phyloP scores from a whole-genome alignment of 768 basidiomycete species.

The Lentinula aciculospora region DNA sequence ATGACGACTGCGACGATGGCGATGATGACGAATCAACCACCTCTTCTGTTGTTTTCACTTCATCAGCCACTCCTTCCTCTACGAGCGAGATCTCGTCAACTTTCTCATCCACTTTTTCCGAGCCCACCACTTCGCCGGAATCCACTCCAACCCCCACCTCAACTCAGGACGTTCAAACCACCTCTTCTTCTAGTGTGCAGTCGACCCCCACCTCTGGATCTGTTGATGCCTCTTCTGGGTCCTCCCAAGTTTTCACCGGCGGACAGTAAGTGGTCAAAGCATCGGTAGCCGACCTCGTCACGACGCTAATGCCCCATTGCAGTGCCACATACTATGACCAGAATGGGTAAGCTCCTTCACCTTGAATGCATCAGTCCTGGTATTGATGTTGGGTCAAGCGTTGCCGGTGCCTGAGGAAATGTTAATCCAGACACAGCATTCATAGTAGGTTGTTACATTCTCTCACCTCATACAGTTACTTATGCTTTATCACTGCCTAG shows the following conservation, averaged over 20 bases:
- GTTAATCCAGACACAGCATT: constrained; percentile 40
- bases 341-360: constrained; percentile 30
- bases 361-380: background rate
- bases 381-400: constrained; percentile 7
- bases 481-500: background rate
- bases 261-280: constrained; percentile 36
- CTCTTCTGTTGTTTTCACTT: constrained; percentile 14
- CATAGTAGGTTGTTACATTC: background rate
- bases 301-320: background rate
- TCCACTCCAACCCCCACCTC: constrained; percentile 4
- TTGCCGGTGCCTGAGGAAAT: constrained; percentile 75
- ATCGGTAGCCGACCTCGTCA: background rate
- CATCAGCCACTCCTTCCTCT: constrained; percentile 12
- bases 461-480: background rate
- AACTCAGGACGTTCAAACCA: background rate
- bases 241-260: constrained; percentile 22
- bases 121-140: constrained; percentile 9
- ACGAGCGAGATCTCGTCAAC: constrained; percentile 8
- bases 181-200: constrained; percentile 4
- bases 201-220: background rate
- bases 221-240: background rate
- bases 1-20: constrained; percentile 20
- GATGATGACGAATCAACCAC: constrained; percentile 11
- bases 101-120: background rate
- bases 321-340: constrained; percentile 71